phyloP scores from a whole-genome alignment of 177 flowering plant genomes.

The Vitis hybrid region DNA sequence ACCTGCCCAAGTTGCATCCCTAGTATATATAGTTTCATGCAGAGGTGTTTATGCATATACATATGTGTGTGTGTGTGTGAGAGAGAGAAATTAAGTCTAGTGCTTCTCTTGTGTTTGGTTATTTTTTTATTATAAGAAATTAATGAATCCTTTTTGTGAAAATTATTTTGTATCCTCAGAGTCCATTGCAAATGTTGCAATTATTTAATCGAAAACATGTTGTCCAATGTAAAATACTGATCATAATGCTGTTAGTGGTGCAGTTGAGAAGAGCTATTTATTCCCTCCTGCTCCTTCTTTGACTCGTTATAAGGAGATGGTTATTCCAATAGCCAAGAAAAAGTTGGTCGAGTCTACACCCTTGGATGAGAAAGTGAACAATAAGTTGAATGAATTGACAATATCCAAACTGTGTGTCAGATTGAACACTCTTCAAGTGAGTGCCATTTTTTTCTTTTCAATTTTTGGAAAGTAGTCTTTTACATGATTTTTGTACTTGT shows the following conservation, averaged over 20 bases:
- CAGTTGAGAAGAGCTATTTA: conserved; percentile 75
- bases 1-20: too few species aligned
- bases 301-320: conserved; percentile 72
- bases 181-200: background rate
- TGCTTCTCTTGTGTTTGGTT: too few species aligned
- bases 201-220: background rate
- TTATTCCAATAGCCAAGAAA: conserved; percentile 55
- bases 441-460: conserved; percentile 15
- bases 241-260: conserved; percentile 21
- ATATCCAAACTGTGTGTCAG: conserved; percentile 68
- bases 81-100: too few species aligned
- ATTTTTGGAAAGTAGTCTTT: background rate
- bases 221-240: conserved; percentile 4
- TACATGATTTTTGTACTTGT: background rate
- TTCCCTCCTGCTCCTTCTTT: conserved; percentile 73
- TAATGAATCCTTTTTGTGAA: background rate
- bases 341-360: conserved; percentile 38
- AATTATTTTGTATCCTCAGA: background rate
- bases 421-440: conserved; percentile 75
- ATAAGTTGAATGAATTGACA: conserved; percentile 54
- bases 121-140: background rate
- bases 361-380: conserved; percentile 41
- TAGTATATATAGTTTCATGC: too few species aligned
- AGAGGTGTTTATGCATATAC: too few species aligned
- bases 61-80: too few species aligned